Evolutionary conservation across 805 yeast genomes (phyloP), one percentile per base, ranked within the genome.

Genomic region (Suhomyces emberorum): DNA sequence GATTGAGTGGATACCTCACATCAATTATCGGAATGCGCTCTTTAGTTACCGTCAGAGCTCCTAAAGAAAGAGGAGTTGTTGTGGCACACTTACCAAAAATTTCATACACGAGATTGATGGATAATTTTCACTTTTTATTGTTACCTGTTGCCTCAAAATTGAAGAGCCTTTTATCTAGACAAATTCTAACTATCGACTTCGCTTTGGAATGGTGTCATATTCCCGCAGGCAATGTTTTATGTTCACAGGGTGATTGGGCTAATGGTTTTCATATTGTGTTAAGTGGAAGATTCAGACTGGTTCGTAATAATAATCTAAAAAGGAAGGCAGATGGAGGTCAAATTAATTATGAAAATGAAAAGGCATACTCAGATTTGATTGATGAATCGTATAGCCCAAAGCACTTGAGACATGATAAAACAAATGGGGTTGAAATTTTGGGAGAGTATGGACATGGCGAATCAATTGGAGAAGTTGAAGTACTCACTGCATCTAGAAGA

Each of bases 181-280:
- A 83, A 37, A 67, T 91, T 25, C 59, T 84, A 25, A 77, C 83
- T 38, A 76, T 93, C 28, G 98, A 91, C 53, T 87, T 85, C 59
- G 96, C 97, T 0, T 64, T 93, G 34, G 98, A 93, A 57, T 91
- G 98, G 98, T 79, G 89, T 27, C 96, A 88, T 41, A 69, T 85
- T 9, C 79, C 79, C n/a, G 91, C 97, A 1, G 96, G 97, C 0
- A 81, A 82, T 33, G 72, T 81, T 0, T 59, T 93, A 15, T 88
- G 84, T 50, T 72, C 78, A 2, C 93, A 91, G 55, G 95, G 88
- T 1, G 93, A 87, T 35, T 74, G 75, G 14, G 95, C 98, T 0
- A 89, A 88, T 55, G 95, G 96, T 15, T 85, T 91, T 25, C 91
- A 88, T 52, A 78, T 89, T 28, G 93, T 91, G 1, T 59, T 91